Evolutionary conservation across 2,329 filamentous ascomycete species (phyloP).

Genomic region (Penicillium hordei): DNA sequence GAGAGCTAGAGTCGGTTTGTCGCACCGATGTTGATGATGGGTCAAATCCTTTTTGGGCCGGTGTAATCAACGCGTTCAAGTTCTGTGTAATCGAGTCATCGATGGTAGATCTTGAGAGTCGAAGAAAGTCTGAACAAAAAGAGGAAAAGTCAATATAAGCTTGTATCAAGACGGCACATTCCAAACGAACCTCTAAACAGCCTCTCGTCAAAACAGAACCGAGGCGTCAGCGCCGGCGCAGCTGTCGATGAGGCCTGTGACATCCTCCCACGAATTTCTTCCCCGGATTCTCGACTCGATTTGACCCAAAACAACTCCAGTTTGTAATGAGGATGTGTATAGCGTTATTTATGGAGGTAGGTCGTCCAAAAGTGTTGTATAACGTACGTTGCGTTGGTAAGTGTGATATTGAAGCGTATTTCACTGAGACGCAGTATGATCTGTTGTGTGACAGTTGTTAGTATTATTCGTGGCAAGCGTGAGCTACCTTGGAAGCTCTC

Average conservation of each 20-base stretch:
- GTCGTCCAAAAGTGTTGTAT: background rate
- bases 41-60: conserved; percentile 70
- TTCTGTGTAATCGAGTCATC: conserved; percentile 94
- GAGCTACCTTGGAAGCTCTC: background rate
- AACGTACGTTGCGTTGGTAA: background rate
- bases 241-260: conserved; percentile 39
- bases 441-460: background rate
- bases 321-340: conserved; percentile 25
- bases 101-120: conserved; percentile 76
- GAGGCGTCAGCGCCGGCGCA: conserved; percentile 62
- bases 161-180: background rate
- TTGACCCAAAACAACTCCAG: conserved; percentile 45
- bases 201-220: conserved; percentile 74
- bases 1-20: conserved; percentile 50
- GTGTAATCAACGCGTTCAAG: conserved; percentile 83
- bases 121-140: conserved; percentile 72
- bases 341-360: background rate
- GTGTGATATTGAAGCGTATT: background rate
- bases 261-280: conserved; percentile 36
- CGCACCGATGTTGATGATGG: conserved; percentile 71
- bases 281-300: conserved; percentile 26
- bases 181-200: conserved; percentile 62
- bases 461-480: background rate
- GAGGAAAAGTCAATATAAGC: conserved; percentile 58
- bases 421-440: background rate